A percentile compares a stretch with the other conserved stretches of the same genome.
phyloP scores from a whole-genome alignment of 2,329 filamentous ascomycete species.

The Neurospora crassa region DNA sequence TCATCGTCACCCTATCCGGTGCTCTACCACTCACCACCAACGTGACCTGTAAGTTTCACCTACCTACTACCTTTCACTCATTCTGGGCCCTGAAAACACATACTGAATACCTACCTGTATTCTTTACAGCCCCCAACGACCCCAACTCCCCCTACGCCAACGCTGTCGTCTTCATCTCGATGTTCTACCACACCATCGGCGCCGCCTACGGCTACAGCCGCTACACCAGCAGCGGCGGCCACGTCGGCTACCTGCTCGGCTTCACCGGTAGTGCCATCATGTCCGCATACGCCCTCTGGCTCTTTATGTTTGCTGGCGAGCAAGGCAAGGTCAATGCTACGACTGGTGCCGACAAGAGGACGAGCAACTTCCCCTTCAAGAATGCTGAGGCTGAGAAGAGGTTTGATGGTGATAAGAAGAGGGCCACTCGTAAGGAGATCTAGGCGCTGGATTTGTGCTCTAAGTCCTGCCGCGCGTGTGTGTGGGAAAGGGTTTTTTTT shows the following conservation, averaged over 20 bases:
- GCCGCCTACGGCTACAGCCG: conserved; percentile 61
- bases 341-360: conserved; percentile 32
- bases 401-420: background rate
- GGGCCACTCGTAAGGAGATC: background rate
- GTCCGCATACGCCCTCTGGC: conserved; percentile 56
- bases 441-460: background rate
- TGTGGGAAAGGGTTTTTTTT: background rate
- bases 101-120: conserved; percentile 1
- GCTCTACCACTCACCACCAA: conserved; percentile 54
- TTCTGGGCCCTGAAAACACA: background rate
- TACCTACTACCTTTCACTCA: background rate
- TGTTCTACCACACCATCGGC: conserved; percentile 51
- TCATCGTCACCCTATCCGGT: conserved; percentile 61
- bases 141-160: conserved; percentile 52
- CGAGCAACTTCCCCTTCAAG: conserved; percentile 30
- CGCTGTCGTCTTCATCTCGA: conserved; percentile 57
- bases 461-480: background rate
- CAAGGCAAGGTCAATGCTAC: conserved; percentile 26
- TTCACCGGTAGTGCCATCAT: conserved; percentile 47
- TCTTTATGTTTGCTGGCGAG: conserved; percentile 31
- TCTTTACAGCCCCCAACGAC: conserved; percentile 22
- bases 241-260: conserved; percentile 51
- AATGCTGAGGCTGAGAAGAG: conserved; percentile 26
- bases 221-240: conserved; percentile 43
- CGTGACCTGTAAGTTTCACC: conserved; percentile 25